These are phyloP conservation scores for Isabelozyma gotoi DNA, from an alignment of 805 yeast genomes.

Conservation along the genomic window DNA sequence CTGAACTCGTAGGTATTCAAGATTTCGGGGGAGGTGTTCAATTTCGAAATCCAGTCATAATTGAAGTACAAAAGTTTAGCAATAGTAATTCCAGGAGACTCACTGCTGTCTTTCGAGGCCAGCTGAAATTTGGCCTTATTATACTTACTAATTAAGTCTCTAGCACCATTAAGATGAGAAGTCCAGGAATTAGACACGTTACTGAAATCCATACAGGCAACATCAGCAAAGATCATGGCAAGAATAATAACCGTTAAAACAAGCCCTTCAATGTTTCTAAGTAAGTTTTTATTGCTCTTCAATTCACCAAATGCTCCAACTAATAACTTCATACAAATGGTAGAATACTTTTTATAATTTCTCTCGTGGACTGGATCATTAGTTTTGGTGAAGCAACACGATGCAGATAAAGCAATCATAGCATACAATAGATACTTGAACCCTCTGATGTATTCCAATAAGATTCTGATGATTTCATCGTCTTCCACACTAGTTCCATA, in stretches of 20 bases:
- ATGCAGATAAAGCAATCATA: slow-evolving; percentile 23
- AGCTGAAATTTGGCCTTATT: slow-evolving; percentile 5
- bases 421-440: slow-evolving; percentile 22
- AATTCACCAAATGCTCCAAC: slow-evolving; percentile 15
- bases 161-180: slow-evolving; percentile 23
- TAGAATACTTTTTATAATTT: slow-evolving; percentile 16
- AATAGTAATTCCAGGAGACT: slow-evolving; percentile 1
- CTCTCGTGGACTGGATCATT: slow-evolving; percentile 18
- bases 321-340: slow-evolving; percentile 18
- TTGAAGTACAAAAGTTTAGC: slow-evolving; percentile 1
- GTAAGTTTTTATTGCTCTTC: slow-evolving; percentile 9
- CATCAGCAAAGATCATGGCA: slow-evolving; percentile 23
- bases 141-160: slow-evolving; percentile 21
- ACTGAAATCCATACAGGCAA: slow-evolving; percentile 9
- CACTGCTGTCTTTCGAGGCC: background rate
- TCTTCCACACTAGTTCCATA: background rate
- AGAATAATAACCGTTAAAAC: slow-evolving; percentile 23
- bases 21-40: background rate
- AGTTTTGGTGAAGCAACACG: slow-evolving; percentile 23
- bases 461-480: slow-evolving; percentile 6
- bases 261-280: slow-evolving; percentile 20
- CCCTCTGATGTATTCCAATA: slow-evolving; percentile 17
- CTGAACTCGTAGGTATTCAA: background rate
- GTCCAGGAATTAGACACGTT: slow-evolving; percentile 18
- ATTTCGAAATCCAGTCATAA: slow-evolving; percentile 1